Base-by-base conservation (phyloP, 192 early-diverging fungal genomes). In the Entomortierella lignicola region DNA sequence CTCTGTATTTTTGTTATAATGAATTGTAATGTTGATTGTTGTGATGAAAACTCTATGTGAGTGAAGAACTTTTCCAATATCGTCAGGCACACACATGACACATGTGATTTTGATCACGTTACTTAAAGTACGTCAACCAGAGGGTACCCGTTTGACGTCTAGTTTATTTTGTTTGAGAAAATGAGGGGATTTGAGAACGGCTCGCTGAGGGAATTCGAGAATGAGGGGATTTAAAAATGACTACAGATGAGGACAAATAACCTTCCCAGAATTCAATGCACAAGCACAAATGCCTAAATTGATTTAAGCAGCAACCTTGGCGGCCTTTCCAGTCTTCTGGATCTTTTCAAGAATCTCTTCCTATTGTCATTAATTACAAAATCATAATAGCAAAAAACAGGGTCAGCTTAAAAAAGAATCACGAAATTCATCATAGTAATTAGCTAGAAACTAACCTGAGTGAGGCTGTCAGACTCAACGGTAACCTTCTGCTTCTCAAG, bases 401-500 rank as follows among this genome's bases (percentile, higher is more conserved):
- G 17, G 42, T n/a, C n/a, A 43, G 42, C 17, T 17, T 12, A 43
- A 8, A 43, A 12, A 8, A 43, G 10, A 17, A 8, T 17, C 8
- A 50, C 21, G 21, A n/a, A 50, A n/a, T 4, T 50, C 18, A 21
- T 21, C 47, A 17, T 37, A 50, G 47, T 39, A 8, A 23, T 31
- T 12, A 0, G 11, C 23, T 25, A 29, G 3, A 18, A 27, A 55
- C 58, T 64, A 55, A 79, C 75, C 67, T 79, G 37, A 51, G 57
- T 29, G 41, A 69, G 68, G 20, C 3, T 70, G 5, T 66, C 41
- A 21, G 85, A 69, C 62, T 85, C 85, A 31, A 90, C 90, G 29
- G 66, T 75, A 58, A 91, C 90, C 53, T 77, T 83, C 81, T 91
- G 87, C 50, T 79, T 87, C 60, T 89, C 90, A 31, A 91, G 85